Percentiles rank a stretch among this genome's conserved stretches.
These are phyloP conservation scores for Aspergillus homomorphus DNA, from an alignment of 495 filamentous ascomycete genomes.

Conservation along the genomic window DNA sequence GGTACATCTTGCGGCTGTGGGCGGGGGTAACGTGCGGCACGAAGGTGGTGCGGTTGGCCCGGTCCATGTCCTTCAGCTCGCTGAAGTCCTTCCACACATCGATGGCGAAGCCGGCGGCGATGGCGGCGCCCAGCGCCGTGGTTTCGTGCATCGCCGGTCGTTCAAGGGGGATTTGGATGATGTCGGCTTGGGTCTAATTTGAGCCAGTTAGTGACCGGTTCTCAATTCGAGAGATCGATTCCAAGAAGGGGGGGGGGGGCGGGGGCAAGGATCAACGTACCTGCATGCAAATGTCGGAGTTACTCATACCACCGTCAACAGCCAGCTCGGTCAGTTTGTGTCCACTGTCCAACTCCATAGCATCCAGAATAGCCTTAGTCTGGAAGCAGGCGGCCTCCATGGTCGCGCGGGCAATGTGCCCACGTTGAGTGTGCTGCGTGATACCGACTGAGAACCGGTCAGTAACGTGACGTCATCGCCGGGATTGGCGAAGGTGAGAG, in stretches of 20 bases:
- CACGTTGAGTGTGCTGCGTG: conserved; percentile 84
- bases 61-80: conserved; percentile 77
- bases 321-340: conserved; percentile 73
- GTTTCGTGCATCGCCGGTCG: conserved; percentile 91
- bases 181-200: conserved; percentile 78
- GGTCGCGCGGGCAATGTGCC: conserved; percentile 90
- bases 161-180: conserved; percentile 84
- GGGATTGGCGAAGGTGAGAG: background rate
- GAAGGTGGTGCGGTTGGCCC: conserved; percentile 71
- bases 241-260: background rate
- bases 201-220: conserved; percentile 14
- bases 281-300: conserved; percentile 94
- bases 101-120: conserved; percentile 86
- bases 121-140: conserved; percentile 88
- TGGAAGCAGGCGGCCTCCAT: conserved; percentile 95
- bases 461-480: background rate
- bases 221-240: background rate
- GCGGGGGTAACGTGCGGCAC: conserved; percentile 58
- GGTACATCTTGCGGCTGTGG: conserved; percentile 66
- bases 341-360: conserved; percentile 88
- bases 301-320: conserved; percentile 94
- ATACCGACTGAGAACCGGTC: conserved; percentile 62
- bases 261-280: conserved; percentile 33
- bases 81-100: conserved; percentile 77
- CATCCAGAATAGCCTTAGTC: conserved; percentile 89